Percentiles rank a stretch among this genome's conserved stretches.
These are phyloP conservation scores for Alternaria infectoria DNA, from an alignment of 2,329 filamentous ascomycete species.

Conservation along the genomic window DNA sequence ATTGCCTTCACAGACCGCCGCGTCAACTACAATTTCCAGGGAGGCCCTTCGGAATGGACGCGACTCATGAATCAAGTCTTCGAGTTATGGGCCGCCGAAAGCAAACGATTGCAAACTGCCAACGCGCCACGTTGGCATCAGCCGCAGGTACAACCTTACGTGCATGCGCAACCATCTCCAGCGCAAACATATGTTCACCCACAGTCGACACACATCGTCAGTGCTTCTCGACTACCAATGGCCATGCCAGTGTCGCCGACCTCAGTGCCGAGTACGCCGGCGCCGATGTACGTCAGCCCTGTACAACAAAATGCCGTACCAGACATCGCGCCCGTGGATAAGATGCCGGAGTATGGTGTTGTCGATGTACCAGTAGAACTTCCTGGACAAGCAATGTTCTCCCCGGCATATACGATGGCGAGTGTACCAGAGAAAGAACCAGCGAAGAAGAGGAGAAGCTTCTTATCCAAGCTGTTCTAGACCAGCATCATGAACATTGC, in stretches of 20 bases:
- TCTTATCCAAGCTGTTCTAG: slow-evolving; percentile 32
- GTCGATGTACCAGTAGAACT: slow-evolving; percentile 28
- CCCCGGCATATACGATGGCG: slow-evolving; percentile 14
- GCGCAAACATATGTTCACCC: slow-evolving; percentile 13
- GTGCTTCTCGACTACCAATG: background rate
- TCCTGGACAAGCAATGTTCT: slow-evolving; percentile 18
- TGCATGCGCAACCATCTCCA: slow-evolving; percentile 10
- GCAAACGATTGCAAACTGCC: slow-evolving; percentile 16
- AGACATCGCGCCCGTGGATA: slow-evolving; percentile 11
- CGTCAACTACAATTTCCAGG: slow-evolving; percentile 44
- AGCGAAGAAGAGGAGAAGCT: slow-evolving; percentile 32
- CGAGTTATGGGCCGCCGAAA: slow-evolving; percentile 35
- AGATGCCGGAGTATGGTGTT: slow-evolving; percentile 14
- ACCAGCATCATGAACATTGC: background rate
- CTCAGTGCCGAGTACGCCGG: slow-evolving; percentile 19
- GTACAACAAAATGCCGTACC: slow-evolving; percentile 11
- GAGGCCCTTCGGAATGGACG: slow-evolving; percentile 41
- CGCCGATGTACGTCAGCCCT: slow-evolving; percentile 15
- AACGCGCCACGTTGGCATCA: slow-evolving; percentile 7
- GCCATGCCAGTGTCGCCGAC: slow-evolving; percentile 18
- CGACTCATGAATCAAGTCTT: slow-evolving; percentile 43
- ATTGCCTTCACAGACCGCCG: slow-evolving; percentile 40
- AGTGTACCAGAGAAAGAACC: background rate
- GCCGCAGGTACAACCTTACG: slow-evolving; percentile 4
- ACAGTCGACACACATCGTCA: slow-evolving; percentile 7